Base-by-base conservation (phyloP, 805 yeast species). In the Yarrowia alimentaria region DNA sequence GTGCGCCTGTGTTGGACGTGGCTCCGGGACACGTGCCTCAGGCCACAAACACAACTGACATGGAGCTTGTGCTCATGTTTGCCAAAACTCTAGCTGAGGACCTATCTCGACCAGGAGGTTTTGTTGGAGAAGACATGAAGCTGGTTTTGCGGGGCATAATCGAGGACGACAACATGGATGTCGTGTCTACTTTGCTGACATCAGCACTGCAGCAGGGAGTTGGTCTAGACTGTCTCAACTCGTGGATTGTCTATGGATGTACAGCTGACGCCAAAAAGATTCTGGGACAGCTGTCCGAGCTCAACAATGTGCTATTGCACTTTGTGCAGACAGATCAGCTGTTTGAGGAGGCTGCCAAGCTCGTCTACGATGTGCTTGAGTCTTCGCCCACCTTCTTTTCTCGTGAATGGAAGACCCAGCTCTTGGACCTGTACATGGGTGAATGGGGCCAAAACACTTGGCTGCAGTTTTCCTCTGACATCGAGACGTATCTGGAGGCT, bases 11-110 rank as follows among this genome's bases (percentile, higher is more conserved):
- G 50, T 18, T 35, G 29, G 34, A 37, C 19, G 48, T 29, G 4
- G 12, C 33, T 2, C 24, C 20, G 6, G 40, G 6, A 11, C 16
- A 11, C 6, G 18, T 24, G 4, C 28, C 30, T 18, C 50, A 31
- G 16, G 21, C 17, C 19, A 28, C 24, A n/a, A 22, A 33, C 8
- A 24, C 33, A 2, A 34, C 42, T 1, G 52, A 54, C 50, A 13
- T 52, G 31, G 34, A 19, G 24, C 52, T 57, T 9, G 38, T 52
- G 5, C 54, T 59, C 4, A 55, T 56, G 29, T 65, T 66, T 35
- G 53, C 60, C 45, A 51, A 55, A 33, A 55, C 58, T 25, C 49
- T 66, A 16, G 45, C 64, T 8, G 66, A 65, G 35, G 67, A 63
- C 24, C 32, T 58, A n/a, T 47, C 51, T 8, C 42, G 43, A 13